Evolutionary conservation across 768 basidiomycete species (phyloP).

Genomic region (Gelatoporia subvermispora): DNA sequence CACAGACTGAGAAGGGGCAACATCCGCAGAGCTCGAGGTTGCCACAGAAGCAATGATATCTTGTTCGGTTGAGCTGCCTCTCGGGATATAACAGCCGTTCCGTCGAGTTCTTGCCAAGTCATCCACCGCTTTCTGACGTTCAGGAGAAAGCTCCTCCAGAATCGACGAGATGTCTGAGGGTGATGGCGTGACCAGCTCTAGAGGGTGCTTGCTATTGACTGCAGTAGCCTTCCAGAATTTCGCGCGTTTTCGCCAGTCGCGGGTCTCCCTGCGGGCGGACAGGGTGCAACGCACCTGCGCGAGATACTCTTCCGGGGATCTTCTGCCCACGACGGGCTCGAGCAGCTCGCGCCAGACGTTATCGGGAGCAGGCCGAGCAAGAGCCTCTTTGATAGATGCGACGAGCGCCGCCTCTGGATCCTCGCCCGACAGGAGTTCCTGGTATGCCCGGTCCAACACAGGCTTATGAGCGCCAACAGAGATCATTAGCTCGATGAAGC

Average conservation of each 20-base stretch:
- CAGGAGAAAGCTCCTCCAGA: constrained; percentile 6
- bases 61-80: too few relatives aligned
- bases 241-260: constrained; percentile 15
- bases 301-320: constrained; percentile 18
- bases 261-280: constrained; percentile 12
- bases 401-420: constrained; percentile 19
- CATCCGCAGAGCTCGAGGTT: too few relatives aligned
- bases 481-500: constrained; percentile 13
- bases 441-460: constrained; percentile 10
- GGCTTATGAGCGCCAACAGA: constrained; percentile 11
- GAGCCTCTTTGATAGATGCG: constrained; percentile 12
- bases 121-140: constrained; percentile 3
- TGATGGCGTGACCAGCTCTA: constrained; percentile 19
- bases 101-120: constrained; percentile 5
- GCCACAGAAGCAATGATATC: background rate
- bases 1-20: background rate
- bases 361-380: constrained; percentile 5
- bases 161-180: constrained; percentile 16
- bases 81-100: background rate
- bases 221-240: constrained; percentile 20
- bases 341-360: constrained; percentile 18
- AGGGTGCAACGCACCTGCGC: constrained; percentile 23
- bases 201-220: constrained; percentile 8
- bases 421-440: constrained; percentile 4
- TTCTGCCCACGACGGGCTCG: constrained; percentile 18